These are phyloP conservation scores for Zangia roseola DNA, from an alignment of 768 basidiomycete genomes.

Conservation along the genomic window DNA sequence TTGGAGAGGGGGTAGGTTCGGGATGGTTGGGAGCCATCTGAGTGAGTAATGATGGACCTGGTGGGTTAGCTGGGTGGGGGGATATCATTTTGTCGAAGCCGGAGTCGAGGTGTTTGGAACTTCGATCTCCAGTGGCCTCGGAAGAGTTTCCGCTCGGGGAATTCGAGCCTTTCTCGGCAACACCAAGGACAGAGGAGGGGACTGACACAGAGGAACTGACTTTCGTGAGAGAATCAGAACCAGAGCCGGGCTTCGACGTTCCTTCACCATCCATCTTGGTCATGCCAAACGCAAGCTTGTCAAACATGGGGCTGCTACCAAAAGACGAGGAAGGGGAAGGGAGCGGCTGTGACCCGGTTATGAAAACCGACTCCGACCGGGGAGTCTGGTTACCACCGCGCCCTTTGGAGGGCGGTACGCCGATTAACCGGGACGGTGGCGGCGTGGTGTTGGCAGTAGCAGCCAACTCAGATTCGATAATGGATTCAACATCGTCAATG, in stretches of 20 bases:
- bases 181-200: conserved; percentile 5
- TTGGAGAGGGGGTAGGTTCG: conserved; percentile 19
- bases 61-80: conserved; percentile 35
- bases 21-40: conserved; percentile 55
- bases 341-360: conserved; percentile 91
- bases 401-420: conserved; percentile 90
- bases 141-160: conserved; percentile 35
- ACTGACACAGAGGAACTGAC: conserved; percentile 22
- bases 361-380: conserved; percentile 74
- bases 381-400: conserved; percentile 97
- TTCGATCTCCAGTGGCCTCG: conserved; percentile 48
- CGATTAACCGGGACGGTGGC: conserved; percentile 67
- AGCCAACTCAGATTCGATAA: conserved; percentile 82
- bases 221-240: conserved; percentile 24
- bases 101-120: conserved; percentile 44
- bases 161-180: conserved; percentile 11
- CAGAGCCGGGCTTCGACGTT: conserved; percentile 35
- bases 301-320: conserved; percentile 68
- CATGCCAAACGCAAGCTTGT: conserved; percentile 93
- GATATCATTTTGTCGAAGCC: conserved; percentile 40
- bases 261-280: conserved; percentile 69
- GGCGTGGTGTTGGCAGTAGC: conserved; percentile 34
- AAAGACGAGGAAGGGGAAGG: conserved; percentile 81
- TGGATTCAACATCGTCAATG: conserved; percentile 94
- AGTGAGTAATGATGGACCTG: conserved; percentile 71